A percentile compares a stretch with the other conserved stretches of the same genome.
Evolutionary conservation across 106 monocot genomes (phyloP).

Genomic region (Dendrobium chrysotoxum): DNA sequence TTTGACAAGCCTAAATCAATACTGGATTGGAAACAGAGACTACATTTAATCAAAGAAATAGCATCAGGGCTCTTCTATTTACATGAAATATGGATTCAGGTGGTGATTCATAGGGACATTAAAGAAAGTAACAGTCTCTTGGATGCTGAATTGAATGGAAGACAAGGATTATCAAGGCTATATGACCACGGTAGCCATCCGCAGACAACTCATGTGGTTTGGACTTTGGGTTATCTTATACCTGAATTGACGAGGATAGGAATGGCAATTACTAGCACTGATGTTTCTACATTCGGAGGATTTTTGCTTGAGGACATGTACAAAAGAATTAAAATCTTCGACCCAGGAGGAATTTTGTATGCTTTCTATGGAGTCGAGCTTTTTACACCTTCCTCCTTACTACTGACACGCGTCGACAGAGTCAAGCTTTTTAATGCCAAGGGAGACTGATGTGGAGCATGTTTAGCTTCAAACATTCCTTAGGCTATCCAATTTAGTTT

Average conservation of each 20-base stretch:
- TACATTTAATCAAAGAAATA: constrained; percentile 61
- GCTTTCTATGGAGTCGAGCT: too few relatives aligned
- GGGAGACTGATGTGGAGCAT: too few relatives aligned
- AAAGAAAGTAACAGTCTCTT: constrained; percentile 25
- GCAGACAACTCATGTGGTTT: constrained; percentile 22
- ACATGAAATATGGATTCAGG: constrained; percentile 86
- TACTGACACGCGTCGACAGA: too few relatives aligned
- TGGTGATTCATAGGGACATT: constrained; percentile 78
- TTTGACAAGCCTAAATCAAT: constrained; percentile 28
- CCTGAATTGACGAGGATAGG: constrained; percentile 18
- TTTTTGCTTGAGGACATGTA: constrained; percentile 30
- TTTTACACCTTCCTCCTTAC: too few relatives aligned
- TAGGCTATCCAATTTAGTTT: too few relatives aligned
- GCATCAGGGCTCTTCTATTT: constrained; percentile 90
- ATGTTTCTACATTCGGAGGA: constrained; percentile 22
- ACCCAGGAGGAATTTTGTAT: too few relatives aligned
- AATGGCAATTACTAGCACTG: constrained; percentile 10
- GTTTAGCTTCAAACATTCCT: too few relatives aligned
- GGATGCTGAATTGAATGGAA: constrained; percentile 18
- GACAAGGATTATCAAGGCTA: constrained; percentile 22
- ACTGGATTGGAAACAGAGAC: constrained; percentile 66
- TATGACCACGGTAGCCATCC: constrained; percentile 24
- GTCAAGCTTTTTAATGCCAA: too few relatives aligned
- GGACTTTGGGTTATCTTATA: constrained; percentile 24
- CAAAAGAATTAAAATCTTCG: too few relatives aligned